Evolutionary conservation across 148 eudicot species (phyloP).

Genomic region (Polygonum maritimum): DNA sequence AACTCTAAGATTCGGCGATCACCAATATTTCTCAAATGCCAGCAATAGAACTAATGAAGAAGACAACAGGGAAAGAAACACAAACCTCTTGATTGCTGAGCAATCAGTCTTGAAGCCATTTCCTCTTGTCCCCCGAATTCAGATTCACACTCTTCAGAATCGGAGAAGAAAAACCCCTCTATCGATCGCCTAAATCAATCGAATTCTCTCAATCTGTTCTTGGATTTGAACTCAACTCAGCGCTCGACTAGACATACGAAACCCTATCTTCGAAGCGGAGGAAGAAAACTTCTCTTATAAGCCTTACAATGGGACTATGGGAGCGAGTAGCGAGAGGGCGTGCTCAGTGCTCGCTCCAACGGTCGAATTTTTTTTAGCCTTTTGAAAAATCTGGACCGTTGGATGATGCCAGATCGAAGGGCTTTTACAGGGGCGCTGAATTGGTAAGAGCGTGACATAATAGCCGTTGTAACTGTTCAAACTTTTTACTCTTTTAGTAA

Average conservation of each 20-base stretch:
- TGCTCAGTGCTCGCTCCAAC: not conserved
- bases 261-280: conserved; percentile 6
- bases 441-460: conserved; percentile 4
- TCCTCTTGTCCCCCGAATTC: not conserved
- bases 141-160: not conserved
- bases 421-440: not conserved
- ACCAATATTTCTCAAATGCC: no score
- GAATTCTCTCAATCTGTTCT: conserved; percentile 10
- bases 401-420: conserved; percentile 9
- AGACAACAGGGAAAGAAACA: not conserved
- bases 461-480: conserved; percentile 7
- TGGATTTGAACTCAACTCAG: not conserved
- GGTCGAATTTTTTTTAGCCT: conserved; percentile 8
- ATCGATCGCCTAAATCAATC: not conserved
- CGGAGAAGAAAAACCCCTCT: not conserved
- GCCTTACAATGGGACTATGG: not conserved
- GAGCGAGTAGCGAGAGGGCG: not conserved
- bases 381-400: conserved; percentile 3
- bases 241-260: not conserved
- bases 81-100: conserved; percentile 35
- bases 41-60: not conserved
- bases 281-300: conserved; percentile 8
- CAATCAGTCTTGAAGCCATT: conserved; percentile 45
- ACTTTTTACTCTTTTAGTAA: not conserved
- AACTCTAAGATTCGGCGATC: not conserved